A percentile compares a stretch with the other conserved stretches of the same genome.
Evolutionary conservation across 2,329 filamentous ascomycete genomes (phyloP).

Genomic region (Colletotrichum tofieldiae): DNA sequence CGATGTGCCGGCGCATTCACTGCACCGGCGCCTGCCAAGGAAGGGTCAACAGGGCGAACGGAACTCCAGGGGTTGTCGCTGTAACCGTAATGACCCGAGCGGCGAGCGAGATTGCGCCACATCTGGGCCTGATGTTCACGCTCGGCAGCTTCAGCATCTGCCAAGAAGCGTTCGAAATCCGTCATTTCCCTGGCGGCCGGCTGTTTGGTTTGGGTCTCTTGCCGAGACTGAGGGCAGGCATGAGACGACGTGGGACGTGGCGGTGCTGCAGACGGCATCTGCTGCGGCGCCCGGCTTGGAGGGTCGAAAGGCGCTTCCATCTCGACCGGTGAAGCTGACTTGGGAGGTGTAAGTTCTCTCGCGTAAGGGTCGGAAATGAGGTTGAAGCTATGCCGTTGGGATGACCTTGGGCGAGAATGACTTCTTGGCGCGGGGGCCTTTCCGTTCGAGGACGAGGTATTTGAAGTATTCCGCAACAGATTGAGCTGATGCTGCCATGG

Average conservation of each 20-base stretch:
- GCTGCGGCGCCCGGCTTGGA: conserved; percentile 11
- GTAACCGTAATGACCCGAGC: conserved; percentile 38
- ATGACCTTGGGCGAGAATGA: conserved; percentile 25
- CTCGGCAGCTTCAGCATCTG: conserved; percentile 48
- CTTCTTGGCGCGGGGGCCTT: conserved; percentile 9
- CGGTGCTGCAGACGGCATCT: neutral
- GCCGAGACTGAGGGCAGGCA: neutral
- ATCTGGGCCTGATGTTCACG: conserved; percentile 45
- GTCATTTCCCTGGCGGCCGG: conserved; percentile 11
- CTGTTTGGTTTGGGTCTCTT: conserved; percentile 7
- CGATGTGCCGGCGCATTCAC: neutral
- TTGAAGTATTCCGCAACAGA: conserved; percentile 9
- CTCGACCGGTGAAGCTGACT: conserved; percentile 34
- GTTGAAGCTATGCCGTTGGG: conserved; percentile 38
- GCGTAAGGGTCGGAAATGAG: conserved; percentile 34
- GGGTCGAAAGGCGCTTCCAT: conserved; percentile 35
- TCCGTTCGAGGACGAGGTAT: conserved; percentile 17
- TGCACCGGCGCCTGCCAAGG: conserved; percentile 9
- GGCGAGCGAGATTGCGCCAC: conserved; percentile 45
- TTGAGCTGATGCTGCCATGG: conserved; percentile 25
- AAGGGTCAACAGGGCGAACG: conserved; percentile 15
- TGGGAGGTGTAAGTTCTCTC: conserved; percentile 38
- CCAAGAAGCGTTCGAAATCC: conserved; percentile 51
- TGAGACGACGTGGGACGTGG: conserved; percentile 13
- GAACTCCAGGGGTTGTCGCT: conserved; percentile 23